These are phyloP conservation scores for Diaporthe aspalathi DNA, from an alignment of 2,329 filamentous ascomycete genomes.

Conservation along the genomic window DNA sequence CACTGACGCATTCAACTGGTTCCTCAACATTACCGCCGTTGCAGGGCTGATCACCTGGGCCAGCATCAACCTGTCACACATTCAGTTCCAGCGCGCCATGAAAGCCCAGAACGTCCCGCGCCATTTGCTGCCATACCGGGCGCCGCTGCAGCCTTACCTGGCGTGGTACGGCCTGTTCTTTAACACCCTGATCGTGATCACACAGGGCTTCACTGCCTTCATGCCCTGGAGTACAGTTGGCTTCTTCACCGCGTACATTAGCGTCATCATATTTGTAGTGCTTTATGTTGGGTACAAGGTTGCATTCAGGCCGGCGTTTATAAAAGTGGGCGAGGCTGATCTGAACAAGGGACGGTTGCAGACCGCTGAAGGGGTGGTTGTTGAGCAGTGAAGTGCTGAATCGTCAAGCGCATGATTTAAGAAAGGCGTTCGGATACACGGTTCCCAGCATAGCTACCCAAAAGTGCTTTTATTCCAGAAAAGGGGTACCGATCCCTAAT, in stretches of 20 bases:
- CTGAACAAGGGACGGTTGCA: slow-evolving; percentile 41
- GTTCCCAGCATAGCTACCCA: background rate
- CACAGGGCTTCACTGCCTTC: slow-evolving; percentile 77
- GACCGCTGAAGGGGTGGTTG: background rate
- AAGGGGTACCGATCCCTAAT: background rate
- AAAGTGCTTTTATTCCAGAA: background rate
- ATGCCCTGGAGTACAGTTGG: slow-evolving; percentile 69
- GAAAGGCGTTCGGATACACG: background rate
- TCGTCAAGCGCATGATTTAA: background rate
- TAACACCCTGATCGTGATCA: slow-evolving; percentile 72
- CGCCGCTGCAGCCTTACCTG: slow-evolving; percentile 72
- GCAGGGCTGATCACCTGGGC: slow-evolving; percentile 79
- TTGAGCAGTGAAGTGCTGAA: slow-evolving; percentile 17
- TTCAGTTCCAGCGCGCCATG: slow-evolving; percentile 73
- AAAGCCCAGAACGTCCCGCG: slow-evolving; percentile 67
- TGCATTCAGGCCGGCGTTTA: slow-evolving; percentile 46
- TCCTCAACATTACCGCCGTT: slow-evolving; percentile 76
- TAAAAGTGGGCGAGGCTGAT: slow-evolving; percentile 43
- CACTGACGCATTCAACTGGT: slow-evolving; percentile 75
- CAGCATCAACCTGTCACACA: slow-evolving; percentile 72
- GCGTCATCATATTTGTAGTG: slow-evolving; percentile 71
- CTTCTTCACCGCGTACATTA: slow-evolving; percentile 75
- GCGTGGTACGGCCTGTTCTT: slow-evolving; percentile 75
- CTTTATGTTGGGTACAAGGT: slow-evolving; percentile 72
- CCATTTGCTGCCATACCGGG: slow-evolving; percentile 68